Base-by-base conservation (phyloP, 2,329 filamentous ascomycete species). In the Plectosphaerella cucumerina region DNA sequence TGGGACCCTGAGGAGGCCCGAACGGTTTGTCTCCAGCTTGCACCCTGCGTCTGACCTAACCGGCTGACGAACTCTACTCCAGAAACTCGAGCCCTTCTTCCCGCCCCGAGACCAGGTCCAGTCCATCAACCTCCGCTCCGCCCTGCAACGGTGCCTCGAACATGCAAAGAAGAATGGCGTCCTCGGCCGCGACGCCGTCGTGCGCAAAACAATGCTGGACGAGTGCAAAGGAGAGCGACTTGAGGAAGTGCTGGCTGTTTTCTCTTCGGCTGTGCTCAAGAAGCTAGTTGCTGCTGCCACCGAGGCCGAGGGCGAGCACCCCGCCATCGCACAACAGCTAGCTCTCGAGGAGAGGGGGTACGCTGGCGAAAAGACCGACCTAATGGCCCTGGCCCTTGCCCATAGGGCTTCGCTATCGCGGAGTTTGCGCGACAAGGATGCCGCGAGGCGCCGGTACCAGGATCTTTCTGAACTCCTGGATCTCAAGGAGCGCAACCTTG, bases 181-280 rank as follows among this genome's bases (percentile, higher is more conserved):
- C 1, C 75, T 97, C 9, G 89, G 90, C 3, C 80, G 89, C 47
- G 91, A 96, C 62, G 81, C 82, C 0, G 81, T 95, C 1, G 71
- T 97, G 31, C 84, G 94, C 48, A 97, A 96, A 73, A 96, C 90
- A 0, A 96, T 97, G 89, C 75, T 99, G 48, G 94, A 99, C 64
- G 93, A 99, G 60, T 99, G 94, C 71, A 92, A 88, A 58, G 93
- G 93, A 6, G 91, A 96, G 50, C 86, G 90, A 56, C 82, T 97
- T 50, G 91, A 92, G 64, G 94, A 99, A 63, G 73, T 96, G 1
- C 76, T 97, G 23, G 84, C 90, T 3, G 77, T 84, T 1, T 95
- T 99, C 61, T 97, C 93, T 1, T 89, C 88, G 14, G 81, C 84
- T 0, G 91, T 96, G 1, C 67, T 97, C 55, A 88, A 88, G 62